A percentile compares a stretch with the other conserved stretches of the same genome.
These are phyloP conservation scores for Phaeotremella skinneri DNA, from an alignment of 768 basidiomycete species.

Conservation along the genomic window DNA sequence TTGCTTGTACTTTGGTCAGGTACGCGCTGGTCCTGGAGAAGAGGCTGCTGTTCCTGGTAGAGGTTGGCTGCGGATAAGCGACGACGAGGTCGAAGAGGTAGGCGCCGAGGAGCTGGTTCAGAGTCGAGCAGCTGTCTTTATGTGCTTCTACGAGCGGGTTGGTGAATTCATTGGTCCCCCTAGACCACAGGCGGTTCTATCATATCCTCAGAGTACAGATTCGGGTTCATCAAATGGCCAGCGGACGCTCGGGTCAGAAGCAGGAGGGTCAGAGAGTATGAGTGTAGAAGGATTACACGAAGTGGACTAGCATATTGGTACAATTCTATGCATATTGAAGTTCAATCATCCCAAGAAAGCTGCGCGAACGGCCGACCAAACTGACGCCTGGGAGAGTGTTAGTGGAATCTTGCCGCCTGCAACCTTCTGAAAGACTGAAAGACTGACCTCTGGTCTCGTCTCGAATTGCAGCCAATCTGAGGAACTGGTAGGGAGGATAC, in stretches of 20 bases:
- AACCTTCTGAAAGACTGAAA: background rate
- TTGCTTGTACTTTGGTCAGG: slow-evolving; percentile 58
- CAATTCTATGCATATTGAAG: slow-evolving; percentile 5
- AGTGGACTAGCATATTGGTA: slow-evolving; percentile 9
- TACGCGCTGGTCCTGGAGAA: slow-evolving; percentile 57
- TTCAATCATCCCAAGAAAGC: slow-evolving; percentile 27
- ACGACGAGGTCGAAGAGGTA: slow-evolving; percentile 61
- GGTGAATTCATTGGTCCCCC: slow-evolving; percentile 24
- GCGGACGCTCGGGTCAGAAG: no score
- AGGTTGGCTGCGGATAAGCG: slow-evolving; percentile 84
- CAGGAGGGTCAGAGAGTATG: background rate
- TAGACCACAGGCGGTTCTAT: background rate
- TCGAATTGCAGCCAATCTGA: slow-evolving; percentile 96
- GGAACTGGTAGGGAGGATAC: slow-evolving; percentile 80
- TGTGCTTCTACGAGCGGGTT: slow-evolving; percentile 90
- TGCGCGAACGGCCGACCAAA: slow-evolving; percentile 47
- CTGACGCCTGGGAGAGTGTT: slow-evolving; percentile 33
- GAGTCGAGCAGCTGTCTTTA: slow-evolving; percentile 66
- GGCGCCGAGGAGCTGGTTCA: slow-evolving; percentile 59
- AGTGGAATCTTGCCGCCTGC: background rate
- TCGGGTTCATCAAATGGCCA: no score
- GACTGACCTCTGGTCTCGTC: slow-evolving; percentile 66
- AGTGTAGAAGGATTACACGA: slow-evolving; percentile 2
- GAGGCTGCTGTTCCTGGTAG: slow-evolving; percentile 21
- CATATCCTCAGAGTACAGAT: background rate